phyloP scores from a whole-genome alignment of 2,329 filamentous ascomycete genomes.

The Fusarium subtropicale region DNA sequence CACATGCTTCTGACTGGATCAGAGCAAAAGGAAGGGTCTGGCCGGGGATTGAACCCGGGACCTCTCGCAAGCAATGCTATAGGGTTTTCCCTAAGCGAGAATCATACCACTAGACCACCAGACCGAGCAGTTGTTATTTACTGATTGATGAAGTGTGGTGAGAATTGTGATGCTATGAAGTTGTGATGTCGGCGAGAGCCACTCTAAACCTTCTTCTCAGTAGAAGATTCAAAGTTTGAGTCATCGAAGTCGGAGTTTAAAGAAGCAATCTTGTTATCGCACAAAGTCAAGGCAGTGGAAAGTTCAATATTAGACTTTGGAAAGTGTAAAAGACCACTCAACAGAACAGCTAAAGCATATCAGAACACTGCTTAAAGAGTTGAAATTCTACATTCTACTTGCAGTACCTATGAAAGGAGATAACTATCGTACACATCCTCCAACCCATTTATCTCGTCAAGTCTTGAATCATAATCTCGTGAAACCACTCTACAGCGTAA shows the following conservation, averaged over 20 bases:
- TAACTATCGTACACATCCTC: background rate
- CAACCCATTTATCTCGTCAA: background rate
- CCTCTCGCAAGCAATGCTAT: conserved; percentile 56
- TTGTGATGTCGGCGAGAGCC: accelerated
- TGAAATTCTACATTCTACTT: background rate
- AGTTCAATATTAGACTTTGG: too few species aligned
- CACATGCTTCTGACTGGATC: background rate
- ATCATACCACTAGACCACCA: conserved; percentile 76
- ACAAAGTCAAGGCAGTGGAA: too few species aligned
- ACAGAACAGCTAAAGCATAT: background rate
- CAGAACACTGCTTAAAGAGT: background rate
- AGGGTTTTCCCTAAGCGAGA: conserved; percentile 72
- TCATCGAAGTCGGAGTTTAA: too few species aligned
- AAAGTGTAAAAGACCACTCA: too few species aligned
- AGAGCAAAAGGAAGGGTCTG: conserved; percentile 52
- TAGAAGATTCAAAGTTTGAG: too few species aligned
- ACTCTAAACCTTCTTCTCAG: too few species aligned
- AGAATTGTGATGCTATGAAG: background rate
- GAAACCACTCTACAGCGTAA: conserved; percentile 39
- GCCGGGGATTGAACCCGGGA: conserved; percentile 61
- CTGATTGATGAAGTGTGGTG: accelerated
- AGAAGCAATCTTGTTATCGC: too few species aligned
- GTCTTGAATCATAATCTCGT: background rate
- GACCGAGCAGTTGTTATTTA: conserved; percentile 45
- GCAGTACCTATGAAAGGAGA: background rate